These are phyloP conservation scores for Botryotinia globosa DNA, from an alignment of 2,329 filamentous ascomycete genomes.

Conservation along the genomic window DNA sequence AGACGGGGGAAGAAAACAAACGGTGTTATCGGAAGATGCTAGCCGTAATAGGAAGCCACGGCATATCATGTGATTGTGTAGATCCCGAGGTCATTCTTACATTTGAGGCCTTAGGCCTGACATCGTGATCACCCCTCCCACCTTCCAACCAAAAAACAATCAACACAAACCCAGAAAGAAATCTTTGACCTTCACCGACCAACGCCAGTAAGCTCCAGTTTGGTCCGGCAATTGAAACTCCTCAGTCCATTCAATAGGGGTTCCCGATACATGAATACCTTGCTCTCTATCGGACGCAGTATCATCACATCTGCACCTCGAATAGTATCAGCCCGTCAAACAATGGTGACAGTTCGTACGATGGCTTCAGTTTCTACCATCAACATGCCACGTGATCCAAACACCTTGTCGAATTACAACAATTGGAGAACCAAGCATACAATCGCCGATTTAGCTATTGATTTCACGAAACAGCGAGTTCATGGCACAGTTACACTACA, in stretches of 20 bases:
- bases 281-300: constrained; percentile 25
- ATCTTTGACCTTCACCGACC: constrained; percentile 10
- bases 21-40: not conserved
- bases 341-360: constrained; percentile 25
- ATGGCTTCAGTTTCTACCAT: constrained; percentile 28
- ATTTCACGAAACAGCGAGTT: constrained; percentile 77
- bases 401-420: constrained; percentile 88
- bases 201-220: constrained; percentile 8
- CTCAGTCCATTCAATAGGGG: not conserved
- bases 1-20: not conserved
- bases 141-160: not conserved
- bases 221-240: not conserved
- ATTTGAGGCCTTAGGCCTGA: not conserved
- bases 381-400: constrained; percentile 64
- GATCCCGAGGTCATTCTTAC: not conserved
- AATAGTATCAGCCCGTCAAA: constrained; percentile 18
- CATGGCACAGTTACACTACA: constrained; percentile 73
- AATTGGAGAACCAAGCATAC: constrained; percentile 84
- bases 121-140: constrained; percentile 7
- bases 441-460: constrained; percentile 73
- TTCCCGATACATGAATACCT: constrained; percentile 18
- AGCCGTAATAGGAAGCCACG: not conserved
- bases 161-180: constrained; percentile 5
- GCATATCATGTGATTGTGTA: not conserved
- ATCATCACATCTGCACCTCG: constrained; percentile 25